Percentiles rank a stretch among this genome's conserved stretches.
Conservation (phyloP, 1,284 basidiomycete species). For the Pholiota adiposa region DNA sequence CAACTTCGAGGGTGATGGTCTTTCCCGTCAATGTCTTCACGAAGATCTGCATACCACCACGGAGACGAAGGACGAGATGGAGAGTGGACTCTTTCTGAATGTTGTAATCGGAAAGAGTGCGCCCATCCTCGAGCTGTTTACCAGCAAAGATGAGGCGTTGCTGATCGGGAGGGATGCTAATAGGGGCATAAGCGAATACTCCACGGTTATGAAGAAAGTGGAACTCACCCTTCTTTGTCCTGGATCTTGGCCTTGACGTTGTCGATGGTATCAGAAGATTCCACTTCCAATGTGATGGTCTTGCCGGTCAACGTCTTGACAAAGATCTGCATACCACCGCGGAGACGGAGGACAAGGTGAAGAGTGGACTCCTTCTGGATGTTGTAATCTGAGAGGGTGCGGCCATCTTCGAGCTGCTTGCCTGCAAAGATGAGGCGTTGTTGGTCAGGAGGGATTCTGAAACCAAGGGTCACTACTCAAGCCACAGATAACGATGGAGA, state of each 20-base stretch:
- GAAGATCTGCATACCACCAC: constrained; percentile 78
- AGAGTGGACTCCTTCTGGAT: constrained; percentile 68
- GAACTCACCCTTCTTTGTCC: constrained; percentile 70
- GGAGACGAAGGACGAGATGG: constrained; percentile 41
- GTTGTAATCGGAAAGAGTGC: constrained; percentile 75
- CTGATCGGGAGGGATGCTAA: constrained; percentile 77
- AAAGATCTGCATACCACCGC: constrained; percentile 89
- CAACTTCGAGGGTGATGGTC: constrained; percentile 90
- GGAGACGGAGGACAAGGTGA: constrained; percentile 79
- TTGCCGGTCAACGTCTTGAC: constrained; percentile 88
- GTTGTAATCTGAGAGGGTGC: constrained; percentile 83
- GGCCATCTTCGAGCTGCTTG: constrained; percentile 85
- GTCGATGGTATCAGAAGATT: constrained; percentile 85
- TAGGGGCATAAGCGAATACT: constrained; percentile 23
- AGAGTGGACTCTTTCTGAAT: constrained; percentile 66
- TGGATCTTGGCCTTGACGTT: constrained; percentile 83
- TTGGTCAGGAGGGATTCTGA: constrained; percentile 47
- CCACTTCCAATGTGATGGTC: constrained; percentile 88
- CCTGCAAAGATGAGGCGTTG: constrained; percentile 88
- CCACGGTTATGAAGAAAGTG: neutral
- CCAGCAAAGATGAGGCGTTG: constrained; percentile 80
- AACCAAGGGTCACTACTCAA: constrained; percentile 3
- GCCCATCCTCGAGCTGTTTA: constrained; percentile 77
- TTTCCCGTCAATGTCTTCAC: constrained; percentile 88
- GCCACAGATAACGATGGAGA: neutral